A percentile compares a stretch with the other conserved stretches of the same genome.
Evolutionary conservation across 306 rosid species (phyloP).

Genomic region (Quercus agrifolia): DNA sequence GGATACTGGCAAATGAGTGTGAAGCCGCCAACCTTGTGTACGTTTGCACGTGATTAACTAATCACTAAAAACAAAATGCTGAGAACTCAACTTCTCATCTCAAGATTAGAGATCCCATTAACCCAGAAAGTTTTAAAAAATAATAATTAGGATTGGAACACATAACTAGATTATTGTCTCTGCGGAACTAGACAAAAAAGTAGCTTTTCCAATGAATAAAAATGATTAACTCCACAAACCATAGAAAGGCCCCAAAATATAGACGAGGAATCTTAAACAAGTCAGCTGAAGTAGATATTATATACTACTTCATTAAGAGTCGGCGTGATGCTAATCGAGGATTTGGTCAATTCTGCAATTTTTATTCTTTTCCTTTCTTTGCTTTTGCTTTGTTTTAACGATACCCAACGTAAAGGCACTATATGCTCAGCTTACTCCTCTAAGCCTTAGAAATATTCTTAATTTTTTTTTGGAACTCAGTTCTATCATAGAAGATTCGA

Average conservation of each 20-base stretch:
- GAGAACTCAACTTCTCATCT: slow-evolving; percentile 5
- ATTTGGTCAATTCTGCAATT: not conserved
- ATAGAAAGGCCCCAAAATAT: not conserved
- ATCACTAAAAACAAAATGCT: slow-evolving; percentile 21
- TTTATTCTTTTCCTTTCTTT: not conserved
- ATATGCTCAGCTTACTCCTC: not conserved
- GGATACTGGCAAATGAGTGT: not conserved
- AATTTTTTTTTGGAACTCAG: not conserved
- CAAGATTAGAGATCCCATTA: slow-evolving; percentile 25
- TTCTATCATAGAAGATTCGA: too few species aligned
- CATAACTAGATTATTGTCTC: slow-evolving; percentile 40
- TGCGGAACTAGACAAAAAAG: slow-evolving; percentile 60
- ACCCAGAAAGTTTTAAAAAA: not conserved
- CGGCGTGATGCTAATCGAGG: not conserved
- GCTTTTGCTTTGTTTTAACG: not conserved
- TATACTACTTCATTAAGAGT: not conserved
- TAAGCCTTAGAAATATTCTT: not conserved
- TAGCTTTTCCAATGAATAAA: slow-evolving; percentile 38
- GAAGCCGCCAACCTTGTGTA: slow-evolving; percentile 21
- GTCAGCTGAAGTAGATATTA: slow-evolving; percentile 16
- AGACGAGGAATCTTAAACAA: slow-evolving; percentile 19
- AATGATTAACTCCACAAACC: slow-evolving; percentile 61
- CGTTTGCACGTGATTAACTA: slow-evolving; percentile 21
- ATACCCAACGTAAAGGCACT: not conserved
- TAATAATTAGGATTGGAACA: slow-evolving; percentile 11